Percentiles rank a stretch among this genome's conserved stretches.
Evolutionary conservation across 495 filamentous ascomycete species (phyloP).

Genomic region (Lineolata rhizophorae): DNA sequence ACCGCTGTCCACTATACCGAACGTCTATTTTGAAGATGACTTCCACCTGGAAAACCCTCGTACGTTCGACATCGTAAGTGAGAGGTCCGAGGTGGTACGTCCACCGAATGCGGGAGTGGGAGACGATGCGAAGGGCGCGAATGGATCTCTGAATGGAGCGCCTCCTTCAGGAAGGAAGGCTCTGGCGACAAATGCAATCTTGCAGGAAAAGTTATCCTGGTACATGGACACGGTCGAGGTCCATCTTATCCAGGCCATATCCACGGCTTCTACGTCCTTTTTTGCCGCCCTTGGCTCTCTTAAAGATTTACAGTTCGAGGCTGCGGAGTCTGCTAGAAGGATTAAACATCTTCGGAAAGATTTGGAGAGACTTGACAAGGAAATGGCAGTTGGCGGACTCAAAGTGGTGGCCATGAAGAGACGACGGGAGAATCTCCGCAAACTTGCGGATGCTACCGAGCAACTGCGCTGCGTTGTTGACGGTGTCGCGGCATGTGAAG

Average conservation of each 20-base stretch:
- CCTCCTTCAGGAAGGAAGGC: conserved; percentile 42
- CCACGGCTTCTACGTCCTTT: conserved; percentile 83
- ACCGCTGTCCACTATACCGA: conserved; percentile 77
- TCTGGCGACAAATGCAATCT: conserved; percentile 85
- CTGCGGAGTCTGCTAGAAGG: conserved; percentile 69
- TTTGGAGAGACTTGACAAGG: conserved; percentile 54
- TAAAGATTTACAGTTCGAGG: conserved; percentile 75
- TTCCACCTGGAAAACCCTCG: conserved; percentile 93
- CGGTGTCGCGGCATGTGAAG: conserved; percentile 53
- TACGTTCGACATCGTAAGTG: conserved; percentile 91
- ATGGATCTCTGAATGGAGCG: conserved; percentile 39
- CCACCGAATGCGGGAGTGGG: conserved; percentile 31
- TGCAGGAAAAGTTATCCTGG: conserved; percentile 99
- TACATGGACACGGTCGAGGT: conserved; percentile 99
- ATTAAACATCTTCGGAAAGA: conserved; percentile 69
- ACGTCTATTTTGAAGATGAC: conserved; percentile 83
- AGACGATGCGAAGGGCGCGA: conserved; percentile 32
- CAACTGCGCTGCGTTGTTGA: conserved; percentile 66
- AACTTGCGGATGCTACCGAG: conserved; percentile 57
- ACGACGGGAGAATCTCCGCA: conserved; percentile 63
- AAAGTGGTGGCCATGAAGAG: conserved; percentile 67
- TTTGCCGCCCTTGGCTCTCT: conserved; percentile 88
- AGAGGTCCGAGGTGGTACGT: conserved; percentile 76
- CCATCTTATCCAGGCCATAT: conserved; percentile 90
- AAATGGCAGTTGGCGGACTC: conserved; percentile 71